phyloP scores from a whole-genome alignment of 1,284 basidiomycete genomes.

The Hemileia vastatrix region DNA sequence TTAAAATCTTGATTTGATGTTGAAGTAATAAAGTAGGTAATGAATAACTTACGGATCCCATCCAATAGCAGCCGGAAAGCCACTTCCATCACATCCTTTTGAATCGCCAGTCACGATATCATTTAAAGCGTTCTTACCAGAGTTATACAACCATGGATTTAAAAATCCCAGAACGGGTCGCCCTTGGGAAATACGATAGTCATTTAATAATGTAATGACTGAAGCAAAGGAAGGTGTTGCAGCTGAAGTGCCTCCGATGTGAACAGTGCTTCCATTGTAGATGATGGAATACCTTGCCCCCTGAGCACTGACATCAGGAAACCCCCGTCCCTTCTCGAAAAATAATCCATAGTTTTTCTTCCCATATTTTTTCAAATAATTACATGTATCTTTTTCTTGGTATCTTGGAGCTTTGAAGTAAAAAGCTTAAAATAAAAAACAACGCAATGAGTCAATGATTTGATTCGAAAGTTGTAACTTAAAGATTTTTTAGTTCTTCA shows the following conservation, averaged over 20 bases:
- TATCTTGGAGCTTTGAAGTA: slow-evolving; percentile 33
- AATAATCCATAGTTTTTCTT: slow-evolving; percentile 31
- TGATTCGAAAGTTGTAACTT: background rate
- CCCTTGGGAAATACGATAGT: slow-evolving; percentile 49
- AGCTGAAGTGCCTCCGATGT: slow-evolving; percentile 53
- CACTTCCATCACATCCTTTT: slow-evolving; percentile 28
- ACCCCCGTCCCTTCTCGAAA: slow-evolving; percentile 36
- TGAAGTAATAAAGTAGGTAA: too few relatives aligned
- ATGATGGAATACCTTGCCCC: slow-evolving; percentile 29
- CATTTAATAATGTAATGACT: slow-evolving; percentile 54
- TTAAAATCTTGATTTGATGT: too few relatives aligned
- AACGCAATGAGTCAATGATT: slow-evolving; percentile 35
- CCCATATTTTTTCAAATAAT: slow-evolving; percentile 32
- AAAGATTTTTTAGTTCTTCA: slow-evolving; percentile 2
- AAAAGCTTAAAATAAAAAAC: slow-evolving; percentile 29
- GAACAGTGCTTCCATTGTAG: slow-evolving; percentile 25
- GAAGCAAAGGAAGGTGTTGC: slow-evolving; percentile 52
- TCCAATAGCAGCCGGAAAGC: slow-evolving; percentile 9
- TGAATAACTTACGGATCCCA: slow-evolving; percentile 22
- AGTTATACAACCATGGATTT: slow-evolving; percentile 49
- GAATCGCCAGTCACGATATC: slow-evolving; percentile 50
- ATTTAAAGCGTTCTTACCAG: slow-evolving; percentile 46
- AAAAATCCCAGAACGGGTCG: slow-evolving; percentile 50
- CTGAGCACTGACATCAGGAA: slow-evolving; percentile 42
- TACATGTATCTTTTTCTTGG: slow-evolving; percentile 28